Conservation (phyloP, 768 basidiomycete genomes). For the Naganishia randhawae region DNA sequence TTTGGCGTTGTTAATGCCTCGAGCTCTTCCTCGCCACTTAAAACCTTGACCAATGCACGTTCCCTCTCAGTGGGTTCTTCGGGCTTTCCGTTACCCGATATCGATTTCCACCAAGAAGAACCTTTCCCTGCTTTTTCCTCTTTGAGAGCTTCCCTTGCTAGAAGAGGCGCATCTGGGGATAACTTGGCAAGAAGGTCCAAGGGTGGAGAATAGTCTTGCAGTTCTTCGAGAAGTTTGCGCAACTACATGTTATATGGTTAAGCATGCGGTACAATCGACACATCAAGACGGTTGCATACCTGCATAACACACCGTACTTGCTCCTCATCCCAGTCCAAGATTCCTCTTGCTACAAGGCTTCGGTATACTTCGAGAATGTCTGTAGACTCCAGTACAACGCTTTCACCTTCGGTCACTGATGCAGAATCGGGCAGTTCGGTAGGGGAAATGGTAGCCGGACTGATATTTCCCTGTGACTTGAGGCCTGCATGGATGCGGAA, state of each 20-base stretch:
- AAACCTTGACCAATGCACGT: conserved; percentile 52
- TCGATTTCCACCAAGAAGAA: conserved; percentile 31
- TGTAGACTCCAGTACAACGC: conserved; percentile 29
- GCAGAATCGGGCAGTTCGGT: not conserved
- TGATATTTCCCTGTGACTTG: not conserved
- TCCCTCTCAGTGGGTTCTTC: conserved; percentile 35
- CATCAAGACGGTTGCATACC: conserved; percentile 48
- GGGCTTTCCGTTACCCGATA: conserved; percentile 29
- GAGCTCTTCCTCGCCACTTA: conserved; percentile 58
- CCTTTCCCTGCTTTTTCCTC: conserved; percentile 21
- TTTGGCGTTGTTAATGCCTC: conserved; percentile 58
- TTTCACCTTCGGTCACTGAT: not conserved
- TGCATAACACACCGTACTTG: conserved; percentile 59
- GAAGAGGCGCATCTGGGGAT: conserved; percentile 36
- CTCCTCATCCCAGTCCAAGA: conserved; percentile 57
- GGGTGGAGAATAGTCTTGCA: conserved; percentile 58
- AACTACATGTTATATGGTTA: conserved; percentile 51
- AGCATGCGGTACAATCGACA: not conserved
- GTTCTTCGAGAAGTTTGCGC: conserved; percentile 55
- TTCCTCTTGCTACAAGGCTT: conserved; percentile 55
- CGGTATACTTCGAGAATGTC: conserved; percentile 58
- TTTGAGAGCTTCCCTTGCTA: conserved; percentile 31
- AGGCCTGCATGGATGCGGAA: not conserved
- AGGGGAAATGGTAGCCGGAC: not conserved
- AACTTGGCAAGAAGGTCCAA: conserved; percentile 51